Evolutionary conservation across 1,284 basidiomycete species (phyloP).

Genomic region (Hymenochaete sp.): DNA sequence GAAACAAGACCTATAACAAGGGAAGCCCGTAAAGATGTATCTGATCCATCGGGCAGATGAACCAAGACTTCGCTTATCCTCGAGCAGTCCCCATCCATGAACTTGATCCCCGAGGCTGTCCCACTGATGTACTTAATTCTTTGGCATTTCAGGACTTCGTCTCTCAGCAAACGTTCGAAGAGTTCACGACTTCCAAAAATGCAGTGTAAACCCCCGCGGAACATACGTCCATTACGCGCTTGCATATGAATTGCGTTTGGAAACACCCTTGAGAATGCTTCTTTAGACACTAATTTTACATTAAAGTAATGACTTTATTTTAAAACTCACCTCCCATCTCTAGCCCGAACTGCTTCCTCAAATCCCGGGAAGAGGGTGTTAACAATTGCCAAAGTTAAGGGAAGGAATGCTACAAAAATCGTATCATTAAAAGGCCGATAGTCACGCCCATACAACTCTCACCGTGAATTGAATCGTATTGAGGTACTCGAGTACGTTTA

Average conservation of each 20-base stretch:
- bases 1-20: constrained; percentile 8
- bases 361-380: constrained; percentile 23
- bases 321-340: constrained; percentile 16
- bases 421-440: too few relatives aligned
- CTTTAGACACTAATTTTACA: not conserved
- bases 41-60: not conserved
- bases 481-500: constrained; percentile 20
- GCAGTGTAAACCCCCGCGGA: constrained; percentile 3
- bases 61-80: constrained; percentile 3
- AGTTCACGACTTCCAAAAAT: constrained; percentile 14
- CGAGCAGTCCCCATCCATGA: not conserved
- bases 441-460: too few relatives aligned
- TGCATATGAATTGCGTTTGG: not conserved
- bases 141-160: constrained; percentile 10
- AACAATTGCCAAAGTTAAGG: too few relatives aligned
- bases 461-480: constrained; percentile 24
- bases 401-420: too few relatives aligned
- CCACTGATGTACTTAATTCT: constrained; percentile 9
- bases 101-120: constrained; percentile 5
- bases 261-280: not conserved
- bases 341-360: constrained; percentile 19
- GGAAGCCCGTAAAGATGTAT: constrained; percentile 1
- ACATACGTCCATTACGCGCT: not conserved
- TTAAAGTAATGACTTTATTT: not conserved
- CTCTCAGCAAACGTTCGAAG: constrained; percentile 13